phyloP scores from a whole-genome alignment of 768 basidiomycete genomes.

The Amanita jacksonii region DNA sequence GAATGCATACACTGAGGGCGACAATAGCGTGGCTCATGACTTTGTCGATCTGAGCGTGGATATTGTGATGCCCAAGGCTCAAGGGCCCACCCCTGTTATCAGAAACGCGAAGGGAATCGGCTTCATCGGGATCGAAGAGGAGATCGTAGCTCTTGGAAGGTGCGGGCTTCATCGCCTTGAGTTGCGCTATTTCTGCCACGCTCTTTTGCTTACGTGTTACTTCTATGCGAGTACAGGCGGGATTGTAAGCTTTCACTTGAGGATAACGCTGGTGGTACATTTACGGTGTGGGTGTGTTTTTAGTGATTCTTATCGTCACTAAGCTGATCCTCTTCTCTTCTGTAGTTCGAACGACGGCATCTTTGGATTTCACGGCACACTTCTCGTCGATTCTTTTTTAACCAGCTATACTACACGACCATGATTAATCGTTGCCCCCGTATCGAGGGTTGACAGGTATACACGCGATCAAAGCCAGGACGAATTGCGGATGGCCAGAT shows the following conservation, averaged over 20 bases:
- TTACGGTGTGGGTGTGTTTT: constrained; percentile 85
- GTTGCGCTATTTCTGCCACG: constrained; percentile 4
- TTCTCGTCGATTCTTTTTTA: constrained; percentile 97
- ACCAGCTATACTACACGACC: constrained; percentile 80
- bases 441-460: constrained; percentile 44
- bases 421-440: constrained; percentile 4
- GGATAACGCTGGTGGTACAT: constrained; percentile 96
- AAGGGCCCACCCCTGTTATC: constrained; percentile 94
- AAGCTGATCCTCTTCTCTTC: neutral
- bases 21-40: constrained; percentile 87
- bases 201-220: constrained; percentile 7
- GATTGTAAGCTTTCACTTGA: constrained; percentile 94
- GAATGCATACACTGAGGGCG: constrained; percentile 91
- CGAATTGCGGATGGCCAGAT: constrained; percentile 93
- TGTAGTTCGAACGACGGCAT: constrained; percentile 98
- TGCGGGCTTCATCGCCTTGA: constrained; percentile 42
- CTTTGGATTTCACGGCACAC: constrained; percentile 98
- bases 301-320: neutral
- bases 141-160: constrained; percentile 84
- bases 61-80: constrained; percentile 93
- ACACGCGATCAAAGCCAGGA: constrained; percentile 89
- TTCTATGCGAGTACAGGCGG: constrained; percentile 42
- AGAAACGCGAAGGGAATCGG: constrained; percentile 82
- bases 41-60: constrained; percentile 93
- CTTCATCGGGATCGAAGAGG: constrained; percentile 87